Evolutionary conservation across 2,329 filamentous ascomycete genomes (phyloP).

Genomic region (Ophiostoma ulmi): DNA sequence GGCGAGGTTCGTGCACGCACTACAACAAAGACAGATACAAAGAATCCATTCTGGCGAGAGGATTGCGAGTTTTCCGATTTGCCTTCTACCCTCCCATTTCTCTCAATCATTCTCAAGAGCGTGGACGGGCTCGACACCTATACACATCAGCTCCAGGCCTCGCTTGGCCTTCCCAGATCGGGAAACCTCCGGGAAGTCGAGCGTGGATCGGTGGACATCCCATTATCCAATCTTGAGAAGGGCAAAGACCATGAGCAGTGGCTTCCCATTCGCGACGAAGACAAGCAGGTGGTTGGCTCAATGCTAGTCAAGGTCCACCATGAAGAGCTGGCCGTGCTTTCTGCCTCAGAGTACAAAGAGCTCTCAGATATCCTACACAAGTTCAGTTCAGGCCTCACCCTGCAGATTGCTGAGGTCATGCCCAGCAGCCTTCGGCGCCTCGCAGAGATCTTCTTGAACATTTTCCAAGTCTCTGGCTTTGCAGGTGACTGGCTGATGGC

Average conservation of each 20-base stretch:
- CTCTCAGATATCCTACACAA: conserved; percentile 79
- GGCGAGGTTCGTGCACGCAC: conserved; percentile 74
- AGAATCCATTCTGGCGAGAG: conserved; percentile 76
- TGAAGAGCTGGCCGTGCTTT: conserved; percentile 84
- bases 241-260: conserved; percentile 80
- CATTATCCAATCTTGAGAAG: conserved; percentile 70
- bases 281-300: conserved; percentile 70
- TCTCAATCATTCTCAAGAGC: conserved; percentile 68
- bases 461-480: conserved; percentile 86
- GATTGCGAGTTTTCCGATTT: conserved; percentile 73
- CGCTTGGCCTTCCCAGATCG: conserved; percentile 40
- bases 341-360: conserved; percentile 76
- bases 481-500: conserved; percentile 87
- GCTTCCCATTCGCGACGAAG: conserved; percentile 75
- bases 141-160: conserved; percentile 42
- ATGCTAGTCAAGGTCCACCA: conserved; percentile 78
- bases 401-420: conserved; percentile 75
- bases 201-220: conserved; percentile 73
- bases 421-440: conserved; percentile 73
- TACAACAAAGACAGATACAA: conserved; percentile 63
- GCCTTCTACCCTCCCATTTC: conserved; percentile 60
- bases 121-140: conserved; percentile 48
- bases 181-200: conserved; percentile 46
- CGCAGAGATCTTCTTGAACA: conserved; percentile 82
- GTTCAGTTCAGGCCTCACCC: conserved; percentile 76